Base-by-base conservation (phyloP, 129 eudicot species). In the Smallanthus sonchifolius region DNA sequence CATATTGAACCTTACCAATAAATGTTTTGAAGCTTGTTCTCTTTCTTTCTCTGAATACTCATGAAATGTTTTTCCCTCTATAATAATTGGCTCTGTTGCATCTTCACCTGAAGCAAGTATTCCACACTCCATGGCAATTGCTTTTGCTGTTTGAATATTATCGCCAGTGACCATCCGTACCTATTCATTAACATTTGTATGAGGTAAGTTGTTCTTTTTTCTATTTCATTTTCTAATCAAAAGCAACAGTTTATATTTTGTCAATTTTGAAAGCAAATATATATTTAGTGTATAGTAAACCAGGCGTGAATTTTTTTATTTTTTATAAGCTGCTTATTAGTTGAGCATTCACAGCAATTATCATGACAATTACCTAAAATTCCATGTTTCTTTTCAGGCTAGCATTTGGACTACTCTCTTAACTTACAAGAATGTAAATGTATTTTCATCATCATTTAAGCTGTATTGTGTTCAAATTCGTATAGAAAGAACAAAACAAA, bases 101-200 rank as follows among this genome's bases (percentile, higher is more conserved):
- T 87, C 92, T 63, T 80, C 80, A 60, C 83, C 83, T 56, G 85
- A 67, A 69, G 88, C 59, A 44, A 92, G 90, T 40, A 92, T 92
- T 65, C 98, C 98, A 69, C 96, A 89, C 77, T 92, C 98, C 68
- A 87, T 24, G 39, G 98, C 96, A 74, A 92, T 92, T 55, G 98
- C 98, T 87, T 84, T 92, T 17, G 96, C 98, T 70, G 98, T 92
- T 80, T 92, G 90, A 76, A 92, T 75, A 73, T 87, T 92, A 75
- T 92, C 98, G 45, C 98, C 98, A 49, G 98, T 92, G 39, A 92
- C 96, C 98, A 92, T 92, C 51, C 98, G 97, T 28, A 93, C 98
- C 98, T 92, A 76, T 65, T 45, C 13, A 57, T 77, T 52, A 42
- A 60, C 64, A 72, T n/a, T n/a, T n/a, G n/a, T n/a, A n/a, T n/a